phyloP scores from a whole-genome alignment of 257 asterid genomes.

The Solanum peruvianum region DNA sequence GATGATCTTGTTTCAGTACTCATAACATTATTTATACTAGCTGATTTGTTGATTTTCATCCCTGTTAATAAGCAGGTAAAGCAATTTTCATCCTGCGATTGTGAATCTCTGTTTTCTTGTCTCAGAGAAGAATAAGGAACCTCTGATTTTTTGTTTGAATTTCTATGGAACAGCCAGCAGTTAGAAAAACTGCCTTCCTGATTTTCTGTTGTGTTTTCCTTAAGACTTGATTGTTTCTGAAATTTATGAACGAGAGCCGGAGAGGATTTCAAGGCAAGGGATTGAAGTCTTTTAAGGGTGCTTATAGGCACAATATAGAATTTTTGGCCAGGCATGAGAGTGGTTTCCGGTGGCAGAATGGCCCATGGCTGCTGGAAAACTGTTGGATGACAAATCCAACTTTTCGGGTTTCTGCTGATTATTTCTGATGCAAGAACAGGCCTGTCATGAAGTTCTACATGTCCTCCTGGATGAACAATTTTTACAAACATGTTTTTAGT shows the following conservation, averaged over 20 bases:
- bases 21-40: not conserved
- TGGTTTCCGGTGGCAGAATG: conserved; percentile 40
- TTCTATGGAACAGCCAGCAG: conserved; percentile 17
- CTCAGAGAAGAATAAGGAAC: not conserved
- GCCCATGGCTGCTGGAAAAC: conserved; percentile 56
- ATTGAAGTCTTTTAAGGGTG: conserved; percentile 46
- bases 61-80: conserved; percentile 5
- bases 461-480: conserved; percentile 71
- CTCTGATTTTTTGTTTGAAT: not conserved
- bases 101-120: not conserved
- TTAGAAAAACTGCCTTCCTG: not conserved
- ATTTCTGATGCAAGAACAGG: conserved; percentile 43
- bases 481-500: conserved; percentile 31
- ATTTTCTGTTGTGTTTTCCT: not conserved
- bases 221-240: not conserved
- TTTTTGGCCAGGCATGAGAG: conserved; percentile 41
- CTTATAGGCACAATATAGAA: conserved; percentile 49
- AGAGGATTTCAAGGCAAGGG: conserved; percentile 7
- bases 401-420: conserved; percentile 42
- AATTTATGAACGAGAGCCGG: not conserved
- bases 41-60: not conserved
- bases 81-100: not conserved
- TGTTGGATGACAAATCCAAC: conserved; percentile 43
- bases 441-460: conserved; percentile 59
- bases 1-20: conserved; percentile 1